These are phyloP conservation scores for Phellopilus nigrolimitatus DNA, from an alignment of 1,284 basidiomycete genomes.

Conservation along the genomic window DNA sequence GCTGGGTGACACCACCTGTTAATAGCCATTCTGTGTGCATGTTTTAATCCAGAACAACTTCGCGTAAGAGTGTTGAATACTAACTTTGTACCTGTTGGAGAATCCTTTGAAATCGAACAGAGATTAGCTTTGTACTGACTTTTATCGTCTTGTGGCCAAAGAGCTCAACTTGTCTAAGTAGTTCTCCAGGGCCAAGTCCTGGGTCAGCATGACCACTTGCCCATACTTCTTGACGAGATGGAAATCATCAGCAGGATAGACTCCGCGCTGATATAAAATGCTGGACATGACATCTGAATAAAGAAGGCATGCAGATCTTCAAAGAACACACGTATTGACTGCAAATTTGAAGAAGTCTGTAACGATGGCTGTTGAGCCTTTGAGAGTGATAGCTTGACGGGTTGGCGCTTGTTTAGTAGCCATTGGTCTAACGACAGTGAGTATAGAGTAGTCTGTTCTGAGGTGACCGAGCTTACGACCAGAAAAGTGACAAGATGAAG, in stretches of 20 bases:
- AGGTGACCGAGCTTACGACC: neutral
- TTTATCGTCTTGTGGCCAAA: slow-evolving; percentile 2
- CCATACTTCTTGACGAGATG: slow-evolving; percentile 99
- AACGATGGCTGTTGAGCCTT: slow-evolving; percentile 92
- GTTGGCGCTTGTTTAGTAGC: slow-evolving; percentile 59
- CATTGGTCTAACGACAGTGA: slow-evolving; percentile 4
- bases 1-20: slow-evolving; percentile 82
- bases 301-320: slow-evolving; percentile 16
- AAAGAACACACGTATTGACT: slow-evolving; percentile 76
- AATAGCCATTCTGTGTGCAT: slow-evolving; percentile 78
- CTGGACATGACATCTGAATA: slow-evolving; percentile 35
- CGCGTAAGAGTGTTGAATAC: slow-evolving; percentile 28
- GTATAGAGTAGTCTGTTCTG: neutral
- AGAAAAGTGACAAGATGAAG: neutral
- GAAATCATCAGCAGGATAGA: slow-evolving; percentile 98
- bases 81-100: slow-evolving; percentile 85
- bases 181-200: slow-evolving; percentile 87
- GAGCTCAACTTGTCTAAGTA: slow-evolving; percentile 77
- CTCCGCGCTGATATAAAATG: slow-evolving; percentile 94
- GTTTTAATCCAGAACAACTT: slow-evolving; percentile 13
- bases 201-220: slow-evolving; percentile 90
- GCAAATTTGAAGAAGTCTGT: slow-evolving; percentile 99
- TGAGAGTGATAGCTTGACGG: slow-evolving; percentile 84
- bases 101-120: slow-evolving; percentile 42
- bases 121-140: neutral